Base-by-base conservation (phyloP, 345 rosid species). In the Eucalyptus curtisii region DNA sequence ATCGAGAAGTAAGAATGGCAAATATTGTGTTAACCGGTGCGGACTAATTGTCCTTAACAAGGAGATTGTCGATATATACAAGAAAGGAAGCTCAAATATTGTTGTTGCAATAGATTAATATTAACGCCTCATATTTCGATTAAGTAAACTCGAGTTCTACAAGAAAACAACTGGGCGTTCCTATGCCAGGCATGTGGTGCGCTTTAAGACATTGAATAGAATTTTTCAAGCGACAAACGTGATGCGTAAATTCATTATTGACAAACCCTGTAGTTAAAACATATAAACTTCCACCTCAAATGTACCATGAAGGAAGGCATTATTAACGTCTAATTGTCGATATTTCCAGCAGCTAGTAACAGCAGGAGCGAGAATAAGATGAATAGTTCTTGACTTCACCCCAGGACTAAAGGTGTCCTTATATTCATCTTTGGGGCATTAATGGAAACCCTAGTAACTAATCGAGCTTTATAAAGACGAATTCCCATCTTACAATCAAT, bases 311-410 rank as follows among this genome's bases (percentile, higher is more conserved):
- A n/a, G n/a, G n/a, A n/a, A n/a, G n/a, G n/a, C n/a, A n/a, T n/a
- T n/a, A n/a, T n/a, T n/a, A n/a, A n/a, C n/a, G n/a, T n/a, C n/a
- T n/a, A n/a, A n/a, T n/a, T n/a, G n/a, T n/a, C n/a, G n/a, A n/a
- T n/a, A n/a, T n/a, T n/a, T 64, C 4, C 19, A 64, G 0, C 33
- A 1, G 0, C 14, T n/a, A 0, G 2, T 64, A 55, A 55, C 0
- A 10, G 12, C 5, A 55, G 0, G 12, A 55, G 61, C 24, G 61
- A 55, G 61, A 55, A 55, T 9, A 2, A 55, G 13, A 55, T 0
- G 5, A 55, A 55, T 55, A 24, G 13, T 24, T 55, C 61, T 55
- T 55, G 61, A 55, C 30, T 55, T 55, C 61, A 55, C 61, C 27
- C 0, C 0, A 0, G 66, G n/a, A 59, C 15, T 59, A 59, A 59